Evolutionary conservation across 176 grass and related monocot species (phyloP).

Genomic region (Zoysia pacifica): DNA sequence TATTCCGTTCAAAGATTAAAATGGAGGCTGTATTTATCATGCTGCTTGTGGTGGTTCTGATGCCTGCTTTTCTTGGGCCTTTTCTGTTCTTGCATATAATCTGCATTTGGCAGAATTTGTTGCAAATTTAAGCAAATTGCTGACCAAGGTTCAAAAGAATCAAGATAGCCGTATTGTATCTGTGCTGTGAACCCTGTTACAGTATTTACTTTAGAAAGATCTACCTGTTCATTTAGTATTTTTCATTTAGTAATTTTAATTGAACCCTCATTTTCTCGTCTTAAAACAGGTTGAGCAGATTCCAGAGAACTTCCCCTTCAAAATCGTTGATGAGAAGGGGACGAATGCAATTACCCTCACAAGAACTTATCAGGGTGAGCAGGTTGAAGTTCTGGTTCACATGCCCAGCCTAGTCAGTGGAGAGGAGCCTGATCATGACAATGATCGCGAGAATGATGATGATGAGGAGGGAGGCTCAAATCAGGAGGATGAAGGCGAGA

Average conservation of each 20-base stretch:
- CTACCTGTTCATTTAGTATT: background rate
- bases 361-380: conserved; percentile 73
- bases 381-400: conserved; percentile 67
- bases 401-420: conserved; percentile 88
- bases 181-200: background rate
- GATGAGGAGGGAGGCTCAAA: conserved; percentile 26
- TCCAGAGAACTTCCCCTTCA: conserved; percentile 77
- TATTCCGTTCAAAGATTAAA: background rate
- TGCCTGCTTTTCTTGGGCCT: background rate
- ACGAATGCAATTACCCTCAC: conserved; percentile 55
- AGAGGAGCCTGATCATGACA: conserved; percentile 64
- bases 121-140: background rate
- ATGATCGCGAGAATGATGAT: conserved; percentile 17
- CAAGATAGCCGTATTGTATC: background rate
- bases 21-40: background rate
- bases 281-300: conserved; percentile 65
- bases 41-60: background rate
- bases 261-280: conserved; percentile 6
- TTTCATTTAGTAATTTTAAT: background rate
- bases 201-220: background rate
- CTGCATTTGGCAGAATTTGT: background rate
- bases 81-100: background rate
- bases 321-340: conserved; percentile 70
- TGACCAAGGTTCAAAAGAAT: background rate
- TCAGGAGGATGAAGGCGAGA: conserved; percentile 33